Conservation (phyloP, 2,329 filamentous ascomycete genomes). For the Aureobasidium sp. region DNA sequence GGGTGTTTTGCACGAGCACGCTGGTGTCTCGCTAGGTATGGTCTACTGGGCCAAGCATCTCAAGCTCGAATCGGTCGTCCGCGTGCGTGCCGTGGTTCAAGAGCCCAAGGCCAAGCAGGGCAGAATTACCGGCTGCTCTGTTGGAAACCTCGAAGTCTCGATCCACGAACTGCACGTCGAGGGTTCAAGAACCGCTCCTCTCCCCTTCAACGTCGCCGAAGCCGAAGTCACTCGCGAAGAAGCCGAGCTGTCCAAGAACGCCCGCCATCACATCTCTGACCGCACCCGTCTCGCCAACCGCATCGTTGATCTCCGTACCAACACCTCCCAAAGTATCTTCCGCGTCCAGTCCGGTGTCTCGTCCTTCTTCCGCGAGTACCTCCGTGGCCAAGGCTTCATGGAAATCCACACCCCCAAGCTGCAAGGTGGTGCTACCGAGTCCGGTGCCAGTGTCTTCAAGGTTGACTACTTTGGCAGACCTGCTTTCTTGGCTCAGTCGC, state of each 20-base stretch:
- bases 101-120: constrained; percentile 59
- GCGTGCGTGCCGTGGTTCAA: constrained; percentile 67
- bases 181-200: constrained; percentile 52
- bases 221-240: constrained; percentile 56
- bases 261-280: constrained; percentile 58
- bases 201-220: constrained; percentile 65
- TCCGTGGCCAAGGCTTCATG: constrained; percentile 72
- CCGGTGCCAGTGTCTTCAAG: constrained; percentile 83
- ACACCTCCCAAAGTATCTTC: constrained; percentile 80
- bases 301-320: constrained; percentile 78
- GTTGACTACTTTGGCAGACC: constrained; percentile 84
- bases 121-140: constrained; percentile 65
- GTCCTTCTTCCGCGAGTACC: constrained; percentile 67
- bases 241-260: constrained; percentile 49
- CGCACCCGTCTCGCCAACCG: constrained; percentile 68
- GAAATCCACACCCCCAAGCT: constrained; percentile 93
- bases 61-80: constrained; percentile 68
- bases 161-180: constrained; percentile 61
- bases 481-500: constrained; percentile 85
- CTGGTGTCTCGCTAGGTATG: constrained; percentile 63
- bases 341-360: constrained; percentile 75
- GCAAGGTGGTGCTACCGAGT: constrained; percentile 84
- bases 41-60: constrained; percentile 83
- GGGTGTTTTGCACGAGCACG: constrained; percentile 63
- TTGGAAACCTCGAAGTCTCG: constrained; percentile 69